Percentiles rank a stretch among this genome's conserved stretches.
These are phyloP conservation scores for Chrysopogon serrulatus DNA, from an alignment of 176 grass and related monocot genomes.

Conservation along the genomic window DNA sequence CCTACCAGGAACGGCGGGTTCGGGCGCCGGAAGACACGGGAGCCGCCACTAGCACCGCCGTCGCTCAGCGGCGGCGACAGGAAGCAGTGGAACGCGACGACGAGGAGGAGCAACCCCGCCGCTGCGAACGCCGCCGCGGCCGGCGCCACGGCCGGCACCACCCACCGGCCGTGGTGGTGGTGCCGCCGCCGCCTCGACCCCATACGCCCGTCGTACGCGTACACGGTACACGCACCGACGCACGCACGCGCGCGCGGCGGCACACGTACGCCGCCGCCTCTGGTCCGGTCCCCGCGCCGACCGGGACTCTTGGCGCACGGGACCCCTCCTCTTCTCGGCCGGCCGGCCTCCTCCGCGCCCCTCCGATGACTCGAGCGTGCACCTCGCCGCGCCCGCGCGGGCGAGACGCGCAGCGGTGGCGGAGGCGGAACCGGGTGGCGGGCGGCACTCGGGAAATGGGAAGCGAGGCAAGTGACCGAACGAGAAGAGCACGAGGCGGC, in stretches of 20 bases:
- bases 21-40: conserved; percentile 14
- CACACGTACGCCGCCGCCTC: background rate
- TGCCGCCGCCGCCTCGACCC: conserved; percentile 48
- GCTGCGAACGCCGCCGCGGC: conserved; percentile 41
- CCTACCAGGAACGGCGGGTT: conserved; percentile 41
- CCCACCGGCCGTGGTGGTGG: conserved; percentile 49
- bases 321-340: background rate
- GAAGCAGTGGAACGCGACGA: conserved; percentile 67
- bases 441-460: conserved; percentile 33
- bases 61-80: conserved; percentile 59
- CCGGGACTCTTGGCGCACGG: background rate
- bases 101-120: conserved; percentile 55
- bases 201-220: conserved; percentile 37
- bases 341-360: background rate
- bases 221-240: too few relatives aligned
- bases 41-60: background rate
- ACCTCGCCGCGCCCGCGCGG: background rate
- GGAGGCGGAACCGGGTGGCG: background rate
- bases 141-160: conserved; percentile 56
- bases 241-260: background rate
- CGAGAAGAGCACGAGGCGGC: background rate
- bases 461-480: background rate
- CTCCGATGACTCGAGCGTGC: background rate
- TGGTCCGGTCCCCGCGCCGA: background rate
- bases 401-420: background rate